Conservation (phyloP, 1,284 basidiomycete genomes). For the Abortiporus biennis region DNA sequence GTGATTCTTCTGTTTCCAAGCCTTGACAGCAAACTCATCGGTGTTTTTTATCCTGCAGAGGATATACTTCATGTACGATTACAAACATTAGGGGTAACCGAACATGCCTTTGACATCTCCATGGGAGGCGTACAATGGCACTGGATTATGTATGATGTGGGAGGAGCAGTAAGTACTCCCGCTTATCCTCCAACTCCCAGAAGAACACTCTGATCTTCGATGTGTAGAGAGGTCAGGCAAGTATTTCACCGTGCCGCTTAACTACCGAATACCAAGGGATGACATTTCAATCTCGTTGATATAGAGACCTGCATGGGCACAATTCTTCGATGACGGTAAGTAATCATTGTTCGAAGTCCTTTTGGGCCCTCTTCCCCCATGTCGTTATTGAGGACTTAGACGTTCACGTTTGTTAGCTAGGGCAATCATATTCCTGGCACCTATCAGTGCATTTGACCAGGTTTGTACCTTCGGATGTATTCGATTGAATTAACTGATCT, state of each 20-base stretch:
- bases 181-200: conserved; percentile 1
- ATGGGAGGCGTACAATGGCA: conserved; percentile 56
- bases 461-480: conserved; percentile 36
- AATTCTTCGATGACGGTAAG: conserved; percentile 78
- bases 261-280: too few species aligned
- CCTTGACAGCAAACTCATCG: neutral
- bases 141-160: conserved; percentile 77
- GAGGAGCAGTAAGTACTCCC: conserved; percentile 56
- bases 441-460: conserved; percentile 80
- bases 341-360: conserved; percentile 14
- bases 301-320: conserved; percentile 75
- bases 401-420: too few species aligned
- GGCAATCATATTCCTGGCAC: conserved; percentile 72
- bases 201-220: conserved; percentile 4
- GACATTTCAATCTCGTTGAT: conserved; percentile 10
- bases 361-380: conserved; percentile 4
- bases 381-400: too few species aligned
- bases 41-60: conserved; percentile 30
- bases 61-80: conserved; percentile 74
- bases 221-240: conserved; percentile 46
- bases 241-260: too few species aligned
- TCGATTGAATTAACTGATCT: too few species aligned
- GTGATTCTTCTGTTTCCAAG: too few species aligned
- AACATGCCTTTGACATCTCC: conserved; percentile 65
- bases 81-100: conserved; percentile 72